These are phyloP conservation scores for Sanguinoderma infundibulare DNA, from an alignment of 1,284 basidiomycete species.

Conservation along the genomic window DNA sequence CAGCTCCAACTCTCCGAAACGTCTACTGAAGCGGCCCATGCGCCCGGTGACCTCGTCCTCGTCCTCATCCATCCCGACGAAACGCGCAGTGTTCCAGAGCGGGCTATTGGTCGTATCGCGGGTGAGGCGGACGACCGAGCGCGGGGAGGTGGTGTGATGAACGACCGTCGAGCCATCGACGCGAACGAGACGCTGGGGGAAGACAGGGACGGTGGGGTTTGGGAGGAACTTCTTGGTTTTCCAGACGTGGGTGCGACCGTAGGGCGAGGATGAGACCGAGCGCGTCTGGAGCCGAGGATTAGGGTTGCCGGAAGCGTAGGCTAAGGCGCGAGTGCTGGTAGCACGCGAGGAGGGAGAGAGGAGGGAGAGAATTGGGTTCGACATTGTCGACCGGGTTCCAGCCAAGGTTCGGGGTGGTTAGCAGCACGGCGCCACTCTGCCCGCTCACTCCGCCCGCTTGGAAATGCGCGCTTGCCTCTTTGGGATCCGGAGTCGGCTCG, in stretches of 20 bases:
- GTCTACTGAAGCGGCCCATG: slow-evolving; percentile 78
- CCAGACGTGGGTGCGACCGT: slow-evolving; percentile 79
- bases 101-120: slow-evolving; percentile 88
- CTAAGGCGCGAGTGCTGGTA: too few species aligned
- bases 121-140: slow-evolving; percentile 72
- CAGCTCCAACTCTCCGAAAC: slow-evolving; percentile 72
- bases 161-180: slow-evolving; percentile 88
- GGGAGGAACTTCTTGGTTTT: slow-evolving; percentile 70
- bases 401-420: too few species aligned
- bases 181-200: slow-evolving; percentile 81
- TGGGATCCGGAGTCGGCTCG: too few species aligned
- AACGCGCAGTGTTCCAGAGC: slow-evolving; percentile 65
- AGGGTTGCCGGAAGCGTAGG: too few species aligned
- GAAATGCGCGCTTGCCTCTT: too few species aligned
- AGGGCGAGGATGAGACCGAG: slow-evolving; percentile 66
- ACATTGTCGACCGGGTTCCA: too few species aligned
- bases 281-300: slow-evolving; percentile 34
- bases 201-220: slow-evolving; percentile 82
- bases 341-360: too few species aligned
- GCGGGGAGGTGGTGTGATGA: slow-evolving; percentile 86
- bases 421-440: too few species aligned
- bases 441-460: too few species aligned
- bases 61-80: slow-evolving; percentile 59
- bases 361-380: too few species aligned
- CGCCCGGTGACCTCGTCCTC: slow-evolving; percentile 73